Evolutionary conservation across 495 filamentous ascomycete species (phyloP).

Genomic region (Pyrenopolyporus hunteri): DNA sequence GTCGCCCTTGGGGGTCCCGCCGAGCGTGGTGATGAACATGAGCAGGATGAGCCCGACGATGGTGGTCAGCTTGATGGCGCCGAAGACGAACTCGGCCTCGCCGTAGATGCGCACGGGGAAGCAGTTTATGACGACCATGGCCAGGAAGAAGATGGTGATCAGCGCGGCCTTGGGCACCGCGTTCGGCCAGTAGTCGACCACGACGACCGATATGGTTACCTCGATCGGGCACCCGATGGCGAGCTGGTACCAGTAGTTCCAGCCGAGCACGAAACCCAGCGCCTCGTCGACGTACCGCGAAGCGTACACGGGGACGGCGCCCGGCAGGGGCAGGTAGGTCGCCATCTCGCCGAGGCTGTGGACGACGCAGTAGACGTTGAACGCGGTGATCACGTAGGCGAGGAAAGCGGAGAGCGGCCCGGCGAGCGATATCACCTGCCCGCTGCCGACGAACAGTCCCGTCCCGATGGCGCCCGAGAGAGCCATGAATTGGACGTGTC

Average conservation of each 20-base stretch:
- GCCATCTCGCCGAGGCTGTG: slow-evolving; percentile 61
- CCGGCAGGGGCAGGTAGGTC: slow-evolving; percentile 63
- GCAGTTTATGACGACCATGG: slow-evolving; percentile 47
- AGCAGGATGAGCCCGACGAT: slow-evolving; percentile 70
- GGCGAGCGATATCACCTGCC: slow-evolving; percentile 46
- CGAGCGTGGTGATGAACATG: slow-evolving; percentile 70
- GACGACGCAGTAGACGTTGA: slow-evolving; percentile 44
- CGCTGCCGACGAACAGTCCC: slow-evolving; percentile 52
- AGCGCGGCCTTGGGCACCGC: slow-evolving; percentile 55
- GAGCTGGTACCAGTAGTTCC: slow-evolving; percentile 60
- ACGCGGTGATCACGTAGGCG: slow-evolving; percentile 50
- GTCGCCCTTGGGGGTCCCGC: slow-evolving; percentile 63
- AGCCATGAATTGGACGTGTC: slow-evolving; percentile 69
- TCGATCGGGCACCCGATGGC: slow-evolving; percentile 49
- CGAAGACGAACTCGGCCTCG: slow-evolving; percentile 67
- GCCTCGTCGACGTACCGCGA: slow-evolving; percentile 72
- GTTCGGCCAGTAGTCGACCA: slow-evolving; percentile 58
- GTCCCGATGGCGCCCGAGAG: slow-evolving; percentile 67
- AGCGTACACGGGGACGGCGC: slow-evolving; percentile 63
- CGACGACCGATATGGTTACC: slow-evolving; percentile 44
- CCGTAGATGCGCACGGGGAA: slow-evolving; percentile 57
- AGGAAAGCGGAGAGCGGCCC: slow-evolving; percentile 52
- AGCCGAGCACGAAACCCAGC: slow-evolving; percentile 75
- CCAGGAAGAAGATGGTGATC: slow-evolving; percentile 54
- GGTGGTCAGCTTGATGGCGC: slow-evolving; percentile 66